Conservation (phyloP, 768 basidiomycete species). For the Sarcomyxa edulis region DNA sequence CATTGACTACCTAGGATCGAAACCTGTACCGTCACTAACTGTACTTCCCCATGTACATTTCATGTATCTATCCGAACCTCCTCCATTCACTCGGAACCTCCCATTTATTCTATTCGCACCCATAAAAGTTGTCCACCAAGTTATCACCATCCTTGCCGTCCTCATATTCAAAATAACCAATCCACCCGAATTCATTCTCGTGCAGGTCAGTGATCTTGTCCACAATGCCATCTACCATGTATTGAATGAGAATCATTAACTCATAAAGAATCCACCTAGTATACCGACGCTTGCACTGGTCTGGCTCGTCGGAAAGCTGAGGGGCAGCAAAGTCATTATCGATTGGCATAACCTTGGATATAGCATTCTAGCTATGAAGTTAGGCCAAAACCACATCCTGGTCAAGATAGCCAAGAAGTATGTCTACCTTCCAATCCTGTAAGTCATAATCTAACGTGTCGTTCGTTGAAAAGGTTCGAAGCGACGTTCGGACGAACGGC, state of each 20-base stretch:
- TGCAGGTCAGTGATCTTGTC: slow-evolving; percentile 69
- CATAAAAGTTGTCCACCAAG: slow-evolving; percentile 72
- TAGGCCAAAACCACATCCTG: slow-evolving; percentile 64
- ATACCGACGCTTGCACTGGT: slow-evolving; percentile 90
- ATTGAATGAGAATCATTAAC: background rate
- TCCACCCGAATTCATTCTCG: slow-evolving; percentile 81
- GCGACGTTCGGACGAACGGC: slow-evolving; percentile 71
- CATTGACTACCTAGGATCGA: slow-evolving; percentile 57
- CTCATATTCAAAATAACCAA: slow-evolving; percentile 55
- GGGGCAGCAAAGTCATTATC: slow-evolving; percentile 84
- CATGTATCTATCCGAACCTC: slow-evolving; percentile 63
- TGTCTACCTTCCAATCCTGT: slow-evolving; percentile 6
- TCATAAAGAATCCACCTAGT: slow-evolving; percentile 94
- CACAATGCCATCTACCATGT: too few relatives aligned
- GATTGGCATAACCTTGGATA: slow-evolving; percentile 99
- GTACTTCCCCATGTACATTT: slow-evolving; percentile 60
- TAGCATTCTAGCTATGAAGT: slow-evolving; percentile 80
- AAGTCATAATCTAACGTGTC: background rate
- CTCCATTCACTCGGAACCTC: slow-evolving; percentile 40
- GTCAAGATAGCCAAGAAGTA: slow-evolving; percentile 76
- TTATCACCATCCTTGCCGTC: slow-evolving; percentile 52
- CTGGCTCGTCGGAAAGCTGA: slow-evolving; percentile 61
- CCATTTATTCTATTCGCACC: slow-evolving; percentile 77
- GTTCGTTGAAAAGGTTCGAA: slow-evolving; percentile 63
- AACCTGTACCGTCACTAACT: slow-evolving; percentile 68